Conservation (phyloP, 2,329 filamentous ascomycete genomes). For the Didymella lethalis region DNA sequence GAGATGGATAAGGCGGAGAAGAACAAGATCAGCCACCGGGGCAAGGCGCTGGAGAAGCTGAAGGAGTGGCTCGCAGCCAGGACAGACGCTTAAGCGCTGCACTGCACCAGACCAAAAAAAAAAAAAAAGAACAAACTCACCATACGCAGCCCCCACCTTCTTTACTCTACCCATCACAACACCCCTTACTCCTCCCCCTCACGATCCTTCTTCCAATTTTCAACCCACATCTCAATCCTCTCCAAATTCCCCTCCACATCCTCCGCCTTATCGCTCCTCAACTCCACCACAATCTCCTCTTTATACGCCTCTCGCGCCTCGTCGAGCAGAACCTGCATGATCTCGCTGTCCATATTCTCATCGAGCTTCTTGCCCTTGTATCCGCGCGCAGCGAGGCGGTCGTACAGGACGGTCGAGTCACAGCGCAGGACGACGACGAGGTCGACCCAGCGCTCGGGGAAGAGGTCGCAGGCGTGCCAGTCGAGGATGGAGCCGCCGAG, state of each 20-base stretch:
- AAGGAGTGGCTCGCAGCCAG: constrained; percentile 74
- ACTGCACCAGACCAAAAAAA: neutral
- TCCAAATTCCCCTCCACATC: constrained; percentile 91
- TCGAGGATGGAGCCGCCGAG: constrained; percentile 89
- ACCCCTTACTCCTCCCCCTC: constrained; percentile 36
- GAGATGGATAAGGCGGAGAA: constrained; percentile 91
- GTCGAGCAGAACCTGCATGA: constrained; percentile 92
- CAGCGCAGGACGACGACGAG: constrained; percentile 90
- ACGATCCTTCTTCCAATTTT: constrained; percentile 79
- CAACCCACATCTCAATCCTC: constrained; percentile 81
- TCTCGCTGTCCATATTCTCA: constrained; percentile 96
- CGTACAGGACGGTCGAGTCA: constrained; percentile 81
- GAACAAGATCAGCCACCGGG: constrained; percentile 93
- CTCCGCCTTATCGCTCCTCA: constrained; percentile 82
- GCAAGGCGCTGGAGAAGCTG: constrained; percentile 84
- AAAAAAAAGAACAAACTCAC: constrained; percentile 14
- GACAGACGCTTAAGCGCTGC: constrained; percentile 27
- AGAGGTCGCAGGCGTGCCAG: constrained; percentile 97
- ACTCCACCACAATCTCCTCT: constrained; percentile 85
- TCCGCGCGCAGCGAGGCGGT: constrained; percentile 78
- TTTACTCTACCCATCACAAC: neutral
- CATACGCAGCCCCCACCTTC: constrained; percentile 4
- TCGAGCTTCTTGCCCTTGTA: constrained; percentile 89
- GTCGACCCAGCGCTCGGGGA: constrained; percentile 93
- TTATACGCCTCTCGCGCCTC: constrained; percentile 90